Conservation (phyloP, 768 basidiomycete genomes). For the Leccinellum luteum region DNA sequence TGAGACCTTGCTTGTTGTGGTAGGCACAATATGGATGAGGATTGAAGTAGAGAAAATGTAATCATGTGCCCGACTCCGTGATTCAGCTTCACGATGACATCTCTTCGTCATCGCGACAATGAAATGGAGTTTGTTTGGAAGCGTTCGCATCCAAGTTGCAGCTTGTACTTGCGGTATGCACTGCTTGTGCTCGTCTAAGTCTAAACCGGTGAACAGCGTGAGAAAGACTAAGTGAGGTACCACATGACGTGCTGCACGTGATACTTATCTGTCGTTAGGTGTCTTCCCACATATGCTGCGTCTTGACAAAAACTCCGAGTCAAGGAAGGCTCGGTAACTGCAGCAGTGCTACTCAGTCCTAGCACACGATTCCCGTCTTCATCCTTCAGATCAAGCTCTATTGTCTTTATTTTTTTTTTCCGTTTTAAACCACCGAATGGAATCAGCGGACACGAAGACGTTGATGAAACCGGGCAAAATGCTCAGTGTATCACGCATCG, state of each 20-base stretch:
- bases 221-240: too few species aligned
- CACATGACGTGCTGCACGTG: not conserved
- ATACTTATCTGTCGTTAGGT: not conserved
- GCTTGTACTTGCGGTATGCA: too few species aligned
- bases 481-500: slow-evolving; percentile 40
- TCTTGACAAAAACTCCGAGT: not conserved
- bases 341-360: not conserved
- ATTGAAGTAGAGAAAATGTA: too few species aligned
- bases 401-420: not conserved
- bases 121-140: too few species aligned
- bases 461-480: slow-evolving; percentile 26
- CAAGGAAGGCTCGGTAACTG: not conserved
- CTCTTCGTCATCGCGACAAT: too few species aligned
- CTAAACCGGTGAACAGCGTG: too few species aligned
- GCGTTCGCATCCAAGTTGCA: too few species aligned
- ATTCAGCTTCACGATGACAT: too few species aligned
- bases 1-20: too few species aligned
- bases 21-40: too few species aligned
- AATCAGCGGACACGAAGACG: slow-evolving; percentile 5
- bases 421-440: slow-evolving; percentile 2
- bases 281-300: not conserved
- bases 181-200: too few species aligned
- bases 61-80: too few species aligned
- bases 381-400: not conserved
- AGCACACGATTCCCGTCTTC: not conserved